Conservation (phyloP, 441 rosid genomes). For the Populus trichocarpa region DNA sequence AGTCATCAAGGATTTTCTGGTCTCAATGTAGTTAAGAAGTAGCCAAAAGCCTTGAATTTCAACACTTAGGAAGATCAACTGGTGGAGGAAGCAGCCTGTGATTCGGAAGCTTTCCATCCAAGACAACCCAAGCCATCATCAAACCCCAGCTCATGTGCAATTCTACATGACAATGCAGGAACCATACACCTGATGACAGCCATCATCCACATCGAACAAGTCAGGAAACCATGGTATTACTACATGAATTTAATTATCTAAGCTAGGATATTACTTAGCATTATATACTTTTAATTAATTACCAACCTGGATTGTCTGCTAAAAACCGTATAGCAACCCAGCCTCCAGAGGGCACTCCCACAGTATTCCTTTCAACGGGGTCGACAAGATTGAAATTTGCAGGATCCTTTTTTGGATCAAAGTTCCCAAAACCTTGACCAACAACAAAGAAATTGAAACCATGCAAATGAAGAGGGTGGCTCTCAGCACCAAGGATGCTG, state of each 20-base stretch:
- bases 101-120: slow-evolving; percentile 34
- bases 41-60: background rate
- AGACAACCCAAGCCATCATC: slow-evolving; percentile 40
- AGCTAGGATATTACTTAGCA: no score
- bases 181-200: slow-evolving; percentile 33
- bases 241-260: background rate
- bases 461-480: slow-evolving; percentile 25
- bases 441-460: slow-evolving; percentile 47
- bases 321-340: slow-evolving; percentile 48
- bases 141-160: slow-evolving; percentile 40
- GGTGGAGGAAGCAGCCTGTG: slow-evolving; percentile 37
- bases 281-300: background rate
- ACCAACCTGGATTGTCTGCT: slow-evolving; percentile 49
- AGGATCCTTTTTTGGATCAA: slow-evolving; percentile 39
- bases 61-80: slow-evolving; percentile 20
- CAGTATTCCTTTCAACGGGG: slow-evolving; percentile 48
- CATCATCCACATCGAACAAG: background rate
- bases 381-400: slow-evolving; percentile 44
- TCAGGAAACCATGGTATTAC: background rate
- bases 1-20: background rate
- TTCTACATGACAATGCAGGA: slow-evolving; percentile 40
- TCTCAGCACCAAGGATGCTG: slow-evolving; percentile 53
- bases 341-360: slow-evolving; percentile 51
- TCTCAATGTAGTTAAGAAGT: background rate
- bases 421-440: slow-evolving; percentile 55